Conservation (phyloP, 1,284 basidiomycete genomes). For the Schizophyllum amplum region DNA sequence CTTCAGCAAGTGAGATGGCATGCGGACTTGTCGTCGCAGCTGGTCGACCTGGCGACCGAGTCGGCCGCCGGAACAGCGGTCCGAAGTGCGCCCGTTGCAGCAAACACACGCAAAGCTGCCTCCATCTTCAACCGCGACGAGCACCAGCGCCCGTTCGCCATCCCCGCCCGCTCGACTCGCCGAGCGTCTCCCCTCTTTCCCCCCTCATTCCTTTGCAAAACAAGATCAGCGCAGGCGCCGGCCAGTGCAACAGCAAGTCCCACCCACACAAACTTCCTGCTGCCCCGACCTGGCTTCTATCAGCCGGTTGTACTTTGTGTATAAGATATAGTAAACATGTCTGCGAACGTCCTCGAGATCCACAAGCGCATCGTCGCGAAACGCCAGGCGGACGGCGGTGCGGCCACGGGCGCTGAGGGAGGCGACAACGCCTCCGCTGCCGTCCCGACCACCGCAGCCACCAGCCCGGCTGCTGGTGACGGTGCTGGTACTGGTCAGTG, state of each 20-base stretch:
- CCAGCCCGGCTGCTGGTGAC: background rate
- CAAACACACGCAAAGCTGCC: background rate
- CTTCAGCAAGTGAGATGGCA: too few relatives aligned
- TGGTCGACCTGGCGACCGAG: too few relatives aligned
- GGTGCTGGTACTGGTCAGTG: too few relatives aligned
- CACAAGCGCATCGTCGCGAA: background rate
- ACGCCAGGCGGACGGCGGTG: background rate
- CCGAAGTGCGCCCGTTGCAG: too few relatives aligned
- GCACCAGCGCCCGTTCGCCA: background rate
- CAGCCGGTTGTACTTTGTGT: background rate
- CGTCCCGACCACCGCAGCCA: background rate
- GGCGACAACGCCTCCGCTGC: too few relatives aligned
- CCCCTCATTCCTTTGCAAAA: background rate
- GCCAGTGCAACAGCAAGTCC: background rate
- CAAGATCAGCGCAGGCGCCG: background rate
- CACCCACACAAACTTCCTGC: background rate
- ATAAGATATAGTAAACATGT: background rate
- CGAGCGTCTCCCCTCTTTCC: background rate
- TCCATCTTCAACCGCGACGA: background rate
- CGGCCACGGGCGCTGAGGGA: background rate
- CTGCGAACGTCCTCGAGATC: too few relatives aligned
- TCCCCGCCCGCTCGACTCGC: too few relatives aligned
- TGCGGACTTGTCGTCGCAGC: too few relatives aligned
- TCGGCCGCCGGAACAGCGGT: too few relatives aligned
- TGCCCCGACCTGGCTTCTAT: background rate